Percentiles rank a stretch among this genome's conserved stretches.
phyloP scores from a whole-genome alignment of 495 filamentous ascomycete genomes.

The Rhizodiscina lignyota region DNA sequence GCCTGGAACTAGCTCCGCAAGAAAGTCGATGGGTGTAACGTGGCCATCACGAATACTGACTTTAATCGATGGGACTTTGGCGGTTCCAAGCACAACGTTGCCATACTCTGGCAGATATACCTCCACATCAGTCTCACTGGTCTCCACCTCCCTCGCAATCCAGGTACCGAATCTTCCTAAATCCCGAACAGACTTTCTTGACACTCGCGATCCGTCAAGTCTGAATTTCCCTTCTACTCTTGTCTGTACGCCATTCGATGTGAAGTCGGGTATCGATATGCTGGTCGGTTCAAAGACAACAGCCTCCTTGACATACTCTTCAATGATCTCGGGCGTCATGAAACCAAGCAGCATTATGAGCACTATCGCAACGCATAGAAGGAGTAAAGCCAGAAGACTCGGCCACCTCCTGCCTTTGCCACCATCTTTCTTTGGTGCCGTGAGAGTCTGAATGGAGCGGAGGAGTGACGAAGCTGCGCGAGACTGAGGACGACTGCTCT shows the following conservation, averaged over 20 bases:
- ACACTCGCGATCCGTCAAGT: slow-evolving; percentile 60
- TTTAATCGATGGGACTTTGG: slow-evolving; percentile 51
- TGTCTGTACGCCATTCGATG: slow-evolving; percentile 53
- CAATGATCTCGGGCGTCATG: slow-evolving; percentile 59
- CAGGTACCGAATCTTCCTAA: slow-evolving; percentile 67
- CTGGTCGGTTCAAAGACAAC: slow-evolving; percentile 62
- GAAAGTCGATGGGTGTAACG: slow-evolving; percentile 58
- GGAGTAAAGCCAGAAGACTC: slow-evolving; percentile 33
- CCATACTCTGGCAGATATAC: slow-evolving; percentile 76
- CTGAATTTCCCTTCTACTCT: slow-evolving; percentile 65
- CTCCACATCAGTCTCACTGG: slow-evolving; percentile 46
- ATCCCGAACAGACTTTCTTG: slow-evolving; percentile 48
- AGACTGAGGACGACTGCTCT: too few species aligned
- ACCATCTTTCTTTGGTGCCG: too few species aligned
- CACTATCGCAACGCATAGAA: slow-evolving; percentile 32
- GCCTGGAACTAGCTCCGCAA: slow-evolving; percentile 57
- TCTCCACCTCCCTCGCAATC: slow-evolving; percentile 60
- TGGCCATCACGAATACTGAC: slow-evolving; percentile 62
- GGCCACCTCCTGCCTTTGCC: slow-evolving; percentile 31
- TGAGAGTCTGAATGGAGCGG: not conserved
- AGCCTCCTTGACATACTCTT: slow-evolving; percentile 74
- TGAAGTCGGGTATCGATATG: slow-evolving; percentile 71
- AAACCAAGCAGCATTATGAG: slow-evolving; percentile 46
- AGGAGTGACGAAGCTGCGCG: too few species aligned
- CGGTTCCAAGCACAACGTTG: slow-evolving; percentile 60